phyloP scores from a whole-genome alignment of 208 protist species.

The Leishmania braziliensis region DNA sequence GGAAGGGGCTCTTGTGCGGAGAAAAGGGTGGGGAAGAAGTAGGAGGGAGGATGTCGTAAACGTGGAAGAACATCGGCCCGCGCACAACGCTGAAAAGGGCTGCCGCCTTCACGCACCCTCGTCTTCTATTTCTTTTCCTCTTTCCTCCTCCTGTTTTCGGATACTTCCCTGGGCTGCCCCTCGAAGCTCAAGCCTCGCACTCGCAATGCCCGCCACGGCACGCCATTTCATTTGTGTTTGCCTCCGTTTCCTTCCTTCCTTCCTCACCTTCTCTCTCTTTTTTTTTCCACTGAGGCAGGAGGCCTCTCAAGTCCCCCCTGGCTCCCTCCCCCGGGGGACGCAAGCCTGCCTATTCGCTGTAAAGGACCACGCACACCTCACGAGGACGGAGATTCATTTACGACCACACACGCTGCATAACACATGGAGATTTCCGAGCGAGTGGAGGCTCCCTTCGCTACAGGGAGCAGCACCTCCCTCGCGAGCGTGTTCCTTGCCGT shows the following conservation, averaged over 20 bases:
- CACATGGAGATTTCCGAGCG: too few relatives aligned
- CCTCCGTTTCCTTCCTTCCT: slow-evolving; percentile 25
- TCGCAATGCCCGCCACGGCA: neutral
- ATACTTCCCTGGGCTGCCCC: neutral
- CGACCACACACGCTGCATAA: neutral
- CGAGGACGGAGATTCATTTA: neutral
- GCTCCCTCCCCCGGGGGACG: neutral
- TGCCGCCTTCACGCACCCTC: neutral
- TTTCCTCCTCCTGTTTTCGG: neutral
- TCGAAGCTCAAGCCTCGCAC: neutral
- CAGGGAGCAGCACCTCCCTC: slow-evolving; percentile 19
- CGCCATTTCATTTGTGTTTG: neutral
- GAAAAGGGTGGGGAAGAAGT: neutral
- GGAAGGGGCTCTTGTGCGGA: neutral
- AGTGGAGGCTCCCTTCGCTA: neutral
- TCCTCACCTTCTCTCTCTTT: neutral
- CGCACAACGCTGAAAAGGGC: neutral
- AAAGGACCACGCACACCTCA: neutral
- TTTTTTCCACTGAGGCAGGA: neutral
- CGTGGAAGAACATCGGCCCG: neutral
- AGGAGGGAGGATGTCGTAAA: neutral
- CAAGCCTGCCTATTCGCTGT: neutral
- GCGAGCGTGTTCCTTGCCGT: slow-evolving; percentile 38
- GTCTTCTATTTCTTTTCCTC: neutral
- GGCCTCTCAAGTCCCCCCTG: neutral